A percentile compares a stretch with the other conserved stretches of the same genome.
Conservation (phyloP, 495 filamentous ascomycete genomes). For the Cercophora samala region DNA sequence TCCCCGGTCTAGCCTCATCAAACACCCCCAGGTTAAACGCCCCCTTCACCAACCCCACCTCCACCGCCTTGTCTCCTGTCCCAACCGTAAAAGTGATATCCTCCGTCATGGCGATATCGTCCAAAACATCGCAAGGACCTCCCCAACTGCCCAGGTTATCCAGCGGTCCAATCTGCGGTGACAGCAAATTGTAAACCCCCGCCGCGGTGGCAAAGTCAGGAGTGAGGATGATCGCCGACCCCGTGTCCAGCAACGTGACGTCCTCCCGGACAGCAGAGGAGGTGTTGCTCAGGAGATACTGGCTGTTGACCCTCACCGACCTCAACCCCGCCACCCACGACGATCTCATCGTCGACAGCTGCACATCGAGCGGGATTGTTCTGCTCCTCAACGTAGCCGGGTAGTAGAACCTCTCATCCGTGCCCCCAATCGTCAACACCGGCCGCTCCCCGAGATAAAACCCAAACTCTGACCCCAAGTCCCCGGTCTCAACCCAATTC, state of each 20-base stretch:
- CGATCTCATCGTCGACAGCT: conserved; percentile 9
- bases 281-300: conserved; percentile 11
- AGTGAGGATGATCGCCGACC: conserved; percentile 23
- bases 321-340: conserved; percentile 23
- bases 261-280: background rate
- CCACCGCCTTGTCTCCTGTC: background rate
- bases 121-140: conserved; percentile 21
- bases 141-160: conserved; percentile 27
- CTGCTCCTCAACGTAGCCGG: conserved; percentile 10
- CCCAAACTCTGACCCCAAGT: conserved; percentile 25
- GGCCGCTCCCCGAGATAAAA: conserved; percentile 18
- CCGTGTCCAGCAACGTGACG: conserved; percentile 26
- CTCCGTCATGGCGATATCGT: background rate
- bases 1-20: conserved; percentile 17
- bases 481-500: conserved; percentile 17
- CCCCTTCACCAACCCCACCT: conserved; percentile 20
- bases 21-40: conserved; percentile 28
- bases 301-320: conserved; percentile 13
- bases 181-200: conserved; percentile 26
- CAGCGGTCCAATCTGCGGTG: conserved; percentile 22
- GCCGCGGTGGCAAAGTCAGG: conserved; percentile 23
- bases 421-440: conserved; percentile 38
- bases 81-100: conserved; percentile 25
- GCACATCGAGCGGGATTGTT: conserved; percentile 21
- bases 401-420: conserved; percentile 28